phyloP scores from a whole-genome alignment of 441 rosid genomes.

The Geranium incanum region DNA sequence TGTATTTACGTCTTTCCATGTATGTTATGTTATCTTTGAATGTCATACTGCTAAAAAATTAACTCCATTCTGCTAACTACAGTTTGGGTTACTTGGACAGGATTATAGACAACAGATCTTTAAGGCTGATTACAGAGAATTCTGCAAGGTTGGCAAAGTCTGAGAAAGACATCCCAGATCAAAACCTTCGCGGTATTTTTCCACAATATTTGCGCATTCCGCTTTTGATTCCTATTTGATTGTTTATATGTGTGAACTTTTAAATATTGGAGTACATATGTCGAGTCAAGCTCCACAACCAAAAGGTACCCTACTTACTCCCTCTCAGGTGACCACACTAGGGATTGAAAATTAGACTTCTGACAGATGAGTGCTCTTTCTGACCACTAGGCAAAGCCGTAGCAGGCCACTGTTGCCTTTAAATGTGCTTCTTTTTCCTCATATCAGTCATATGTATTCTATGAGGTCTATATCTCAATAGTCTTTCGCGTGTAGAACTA shows the following conservation, averaged over 20 bases:
- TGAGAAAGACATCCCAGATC: slow-evolving; percentile 46
- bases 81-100: slow-evolving; percentile 32
- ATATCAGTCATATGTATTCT: too few species aligned
- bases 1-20: not conserved
- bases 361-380: too few species aligned
- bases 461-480: too few species aligned
- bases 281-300: too few species aligned
- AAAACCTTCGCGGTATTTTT: slow-evolving; percentile 59
- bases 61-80: slow-evolving; percentile 14
- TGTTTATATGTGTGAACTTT: not conserved
- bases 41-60: not conserved
- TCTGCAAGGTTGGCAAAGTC: slow-evolving; percentile 57
- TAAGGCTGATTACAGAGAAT: slow-evolving; percentile 69
- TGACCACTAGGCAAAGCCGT: too few species aligned
- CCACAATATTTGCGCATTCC: slow-evolving; percentile 2
- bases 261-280: too few species aligned
- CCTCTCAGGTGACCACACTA: too few species aligned
- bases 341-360: too few species aligned
- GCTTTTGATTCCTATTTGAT: not conserved
- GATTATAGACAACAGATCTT: slow-evolving; percentile 77
- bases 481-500: too few species aligned
- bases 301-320: too few species aligned
- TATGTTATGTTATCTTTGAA: not conserved
- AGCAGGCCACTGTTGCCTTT: too few species aligned
- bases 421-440: too few species aligned